phyloP scores from a whole-genome alignment of 306 rosid genomes.

The Quercus bicolor region DNA sequence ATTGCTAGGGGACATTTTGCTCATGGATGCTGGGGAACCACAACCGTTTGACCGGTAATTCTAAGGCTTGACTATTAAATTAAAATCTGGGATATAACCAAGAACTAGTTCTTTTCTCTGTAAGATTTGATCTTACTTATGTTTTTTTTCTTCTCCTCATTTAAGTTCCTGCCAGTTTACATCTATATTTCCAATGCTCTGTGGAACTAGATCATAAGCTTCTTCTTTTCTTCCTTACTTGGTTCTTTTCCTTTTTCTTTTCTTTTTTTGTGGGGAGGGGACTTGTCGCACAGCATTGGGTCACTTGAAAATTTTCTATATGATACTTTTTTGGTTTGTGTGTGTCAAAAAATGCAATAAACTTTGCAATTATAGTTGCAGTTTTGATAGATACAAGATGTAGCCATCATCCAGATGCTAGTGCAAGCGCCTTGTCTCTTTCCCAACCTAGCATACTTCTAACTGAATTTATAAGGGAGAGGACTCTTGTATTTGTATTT shows the following conservation, averaged over 20 bases:
- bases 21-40: constrained; percentile 90
- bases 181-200: too few species aligned
- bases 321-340: background rate
- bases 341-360: background rate
- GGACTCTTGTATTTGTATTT: constrained; percentile 10
- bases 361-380: background rate
- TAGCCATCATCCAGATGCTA: background rate
- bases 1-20: constrained; percentile 69
- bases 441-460: background rate
- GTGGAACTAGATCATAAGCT: too few species aligned
- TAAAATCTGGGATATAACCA: background rate
- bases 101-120: too few species aligned
- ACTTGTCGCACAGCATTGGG: background rate
- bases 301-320: background rate
- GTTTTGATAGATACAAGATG: background rate
- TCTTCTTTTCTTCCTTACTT: background rate
- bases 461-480: background rate
- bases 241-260: background rate
- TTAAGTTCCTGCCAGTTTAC: too few species aligned
- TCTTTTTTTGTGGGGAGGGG: background rate
- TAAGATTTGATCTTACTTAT: too few species aligned
- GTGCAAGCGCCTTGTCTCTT: background rate
- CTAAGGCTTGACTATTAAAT: background rate
- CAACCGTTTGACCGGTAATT: constrained; percentile 69
- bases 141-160: too few species aligned